Conservation (phyloP, 2,329 filamentous ascomycete species). For the Pestalotiopsis sp. region DNA sequence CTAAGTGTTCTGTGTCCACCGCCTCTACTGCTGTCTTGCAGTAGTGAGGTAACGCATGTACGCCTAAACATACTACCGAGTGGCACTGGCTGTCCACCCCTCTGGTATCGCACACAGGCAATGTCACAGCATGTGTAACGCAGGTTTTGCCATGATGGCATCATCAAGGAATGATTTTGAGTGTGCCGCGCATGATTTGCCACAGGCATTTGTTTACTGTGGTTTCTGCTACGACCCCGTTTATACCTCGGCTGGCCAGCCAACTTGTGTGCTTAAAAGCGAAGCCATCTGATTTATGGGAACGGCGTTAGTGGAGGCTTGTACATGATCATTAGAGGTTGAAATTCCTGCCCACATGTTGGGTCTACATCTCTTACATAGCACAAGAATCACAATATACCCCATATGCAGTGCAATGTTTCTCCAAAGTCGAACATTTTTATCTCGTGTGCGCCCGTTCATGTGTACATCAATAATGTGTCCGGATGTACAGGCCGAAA, state of each 20-base stretch:
- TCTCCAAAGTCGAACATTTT: not conserved
- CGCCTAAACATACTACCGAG: not conserved
- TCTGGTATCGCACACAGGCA: not conserved
- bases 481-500: not conserved
- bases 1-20: constrained; percentile 14
- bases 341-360: not conserved
- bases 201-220: not conserved
- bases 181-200: not conserved
- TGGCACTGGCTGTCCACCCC: not conserved
- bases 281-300: not conserved
- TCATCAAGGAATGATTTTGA: not conserved
- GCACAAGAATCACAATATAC: not conserved
- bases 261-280: not conserved
- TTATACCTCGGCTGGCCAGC: not conserved
- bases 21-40: not conserved
- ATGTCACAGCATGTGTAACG: not conserved
- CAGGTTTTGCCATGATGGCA: not conserved
- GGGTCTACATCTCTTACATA: not conserved
- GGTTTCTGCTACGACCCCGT: not conserved
- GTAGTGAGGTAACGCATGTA: not conserved
- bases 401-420: not conserved
- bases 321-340: not conserved
- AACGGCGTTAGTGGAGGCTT: not conserved
- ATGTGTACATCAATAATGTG: not conserved
- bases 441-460: not conserved